Evolutionary conservation across 192 early-diverging fungal species (phyloP).

Genomic region (Entomortierella lignicola): DNA sequence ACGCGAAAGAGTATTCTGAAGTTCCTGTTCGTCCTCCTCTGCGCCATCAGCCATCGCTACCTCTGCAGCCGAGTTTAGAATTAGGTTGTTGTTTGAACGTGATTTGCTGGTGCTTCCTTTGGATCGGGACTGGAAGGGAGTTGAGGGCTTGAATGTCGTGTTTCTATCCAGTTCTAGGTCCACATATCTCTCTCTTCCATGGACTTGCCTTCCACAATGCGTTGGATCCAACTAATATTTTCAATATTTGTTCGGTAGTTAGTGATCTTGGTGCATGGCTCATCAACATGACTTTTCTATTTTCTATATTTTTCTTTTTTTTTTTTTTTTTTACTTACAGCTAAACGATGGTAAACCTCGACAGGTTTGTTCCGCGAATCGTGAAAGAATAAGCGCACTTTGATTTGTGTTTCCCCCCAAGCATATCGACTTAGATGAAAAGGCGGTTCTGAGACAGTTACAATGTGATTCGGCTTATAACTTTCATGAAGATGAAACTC

Average conservation of each 20-base stretch:
- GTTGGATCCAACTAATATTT: constrained; percentile 80
- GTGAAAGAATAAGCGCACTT: constrained; percentile 83
- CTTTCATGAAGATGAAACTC: constrained; percentile 91
- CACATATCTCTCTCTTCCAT: constrained; percentile 78
- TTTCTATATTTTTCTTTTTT: too few species aligned
- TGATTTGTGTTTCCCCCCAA: constrained; percentile 95
- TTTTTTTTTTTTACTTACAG: constrained; percentile 63
- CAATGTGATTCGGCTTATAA: constrained; percentile 89
- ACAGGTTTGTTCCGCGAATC: constrained; percentile 88
- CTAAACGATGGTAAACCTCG: constrained; percentile 84
- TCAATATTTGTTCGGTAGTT: too few species aligned
- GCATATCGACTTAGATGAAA: constrained; percentile 91
- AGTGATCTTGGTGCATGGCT: too few species aligned
- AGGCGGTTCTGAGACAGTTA: constrained; percentile 80
- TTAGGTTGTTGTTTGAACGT: constrained; percentile 18
- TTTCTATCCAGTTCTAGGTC: constrained; percentile 90
- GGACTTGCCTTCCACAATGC: constrained; percentile 73
- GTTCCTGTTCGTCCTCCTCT: constrained; percentile 47
- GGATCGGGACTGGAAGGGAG: constrained; percentile 18
- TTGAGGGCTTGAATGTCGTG: constrained; percentile 67
- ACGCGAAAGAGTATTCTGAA: constrained; percentile 40
- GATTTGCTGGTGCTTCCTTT: constrained; percentile 16
- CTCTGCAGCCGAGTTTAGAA: constrained; percentile 37
- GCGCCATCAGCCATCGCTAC: constrained; percentile 44
- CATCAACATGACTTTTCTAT: too few species aligned